Evolutionary conservation across 1,284 basidiomycete species (phyloP), one percentile per base, ranked within the genome.

Genomic region (Trichosporon coremiiforme): DNA sequence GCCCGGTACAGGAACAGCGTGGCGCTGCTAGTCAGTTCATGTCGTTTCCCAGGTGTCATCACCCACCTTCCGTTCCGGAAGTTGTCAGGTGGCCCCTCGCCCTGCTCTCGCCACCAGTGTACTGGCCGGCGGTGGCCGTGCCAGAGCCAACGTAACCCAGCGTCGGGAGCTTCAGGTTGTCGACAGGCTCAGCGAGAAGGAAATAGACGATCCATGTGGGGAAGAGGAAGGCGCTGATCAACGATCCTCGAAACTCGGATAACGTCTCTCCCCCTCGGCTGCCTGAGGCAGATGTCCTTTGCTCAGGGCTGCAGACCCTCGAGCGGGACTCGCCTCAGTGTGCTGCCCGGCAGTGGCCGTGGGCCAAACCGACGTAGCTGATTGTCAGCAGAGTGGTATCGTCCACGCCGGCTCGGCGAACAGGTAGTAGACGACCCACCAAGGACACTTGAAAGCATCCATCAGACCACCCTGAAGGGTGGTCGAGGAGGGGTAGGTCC

Each of bases 101-200:
- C 8, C 63, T 35, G 63, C 35, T 38, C 36, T 64, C 20, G 12
- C 63, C 63, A 7, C 63, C 63, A 8, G 63, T 64, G 9, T 45
- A 13, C 20, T n/a, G n/a, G 17, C 36, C 33, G 7, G 62, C 33
- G 7, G 63, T 1, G 33, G 35, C 17, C 8, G n/a, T 64, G 6
- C 35, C 36, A 4, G 35, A 41, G 1, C 63, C 63, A 2, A 38
- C 35, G 20, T 45, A 64, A 1, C 8, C 25, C 25, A 60, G 29
- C 10, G 29, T 33, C 4, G 25, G 29, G 7, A 15, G 15, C 29
- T 12, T 60, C 12, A 29, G 55, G 55, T 60, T 13, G 12, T 31
- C 29, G 4, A 33, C 15, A 1, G 55, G 55, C 12, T 60, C 55
- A 29, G 55, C 55, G 12, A 29, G 15, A 13, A 60, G 29, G 13